Conservation (phyloP, 2,329 filamentous ascomycete genomes). For the Botrytis hyacinthi region DNA sequence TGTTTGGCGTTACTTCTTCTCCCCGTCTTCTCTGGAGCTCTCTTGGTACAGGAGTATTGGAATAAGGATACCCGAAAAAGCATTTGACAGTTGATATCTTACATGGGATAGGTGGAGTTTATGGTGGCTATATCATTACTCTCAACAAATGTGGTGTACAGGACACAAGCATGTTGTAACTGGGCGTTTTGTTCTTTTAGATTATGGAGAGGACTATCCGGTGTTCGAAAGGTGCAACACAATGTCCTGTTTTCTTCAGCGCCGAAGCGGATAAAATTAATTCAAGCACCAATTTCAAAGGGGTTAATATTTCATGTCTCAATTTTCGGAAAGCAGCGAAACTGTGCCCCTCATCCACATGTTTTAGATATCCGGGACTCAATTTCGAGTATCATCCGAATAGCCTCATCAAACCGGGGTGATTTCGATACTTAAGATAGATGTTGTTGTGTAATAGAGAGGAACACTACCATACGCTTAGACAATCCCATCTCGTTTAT, state of each 20-base stretch:
- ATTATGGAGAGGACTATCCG: neutral
- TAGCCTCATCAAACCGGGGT: neutral
- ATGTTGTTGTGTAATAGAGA: neutral
- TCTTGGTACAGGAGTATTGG: slow-evolving; percentile 19
- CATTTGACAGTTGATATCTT: slow-evolving; percentile 2
- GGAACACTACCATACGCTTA: neutral
- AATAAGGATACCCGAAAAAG: slow-evolving; percentile 13
- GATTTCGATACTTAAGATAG: neutral
- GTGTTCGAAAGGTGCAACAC: neutral
- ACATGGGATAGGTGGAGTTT: neutral
- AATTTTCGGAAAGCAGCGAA: slow-evolving; percentile 10
- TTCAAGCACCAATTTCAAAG: neutral
- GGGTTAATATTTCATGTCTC: neutral
- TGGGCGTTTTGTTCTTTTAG: neutral
- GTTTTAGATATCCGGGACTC: neutral
- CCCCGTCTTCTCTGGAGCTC: neutral
- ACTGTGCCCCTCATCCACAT: slow-evolving; percentile 2
- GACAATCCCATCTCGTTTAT: neutral
- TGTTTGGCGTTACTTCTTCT: neutral
- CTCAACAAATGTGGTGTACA: neutral
- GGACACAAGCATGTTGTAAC: neutral
- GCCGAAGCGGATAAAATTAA: neutral
- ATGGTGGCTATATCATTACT: neutral
- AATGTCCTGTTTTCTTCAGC: neutral
- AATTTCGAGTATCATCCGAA: neutral